phyloP scores from a whole-genome alignment of 2,329 filamentous ascomycete genomes.

The Aureobasidium pullulans region DNA sequence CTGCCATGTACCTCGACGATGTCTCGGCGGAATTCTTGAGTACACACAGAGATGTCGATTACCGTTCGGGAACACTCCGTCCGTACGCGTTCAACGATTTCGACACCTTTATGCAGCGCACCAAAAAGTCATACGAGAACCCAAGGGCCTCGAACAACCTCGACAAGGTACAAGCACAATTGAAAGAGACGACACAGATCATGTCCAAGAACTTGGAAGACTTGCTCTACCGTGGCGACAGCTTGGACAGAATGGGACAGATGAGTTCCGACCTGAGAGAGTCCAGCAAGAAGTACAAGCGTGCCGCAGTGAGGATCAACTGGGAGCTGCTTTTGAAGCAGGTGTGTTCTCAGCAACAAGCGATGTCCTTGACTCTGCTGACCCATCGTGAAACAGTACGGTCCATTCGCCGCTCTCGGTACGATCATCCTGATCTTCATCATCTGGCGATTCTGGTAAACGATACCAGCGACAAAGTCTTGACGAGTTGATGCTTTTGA shows the following conservation, averaged over 20 bases:
- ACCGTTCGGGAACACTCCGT: constrained; percentile 66
- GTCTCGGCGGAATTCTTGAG: constrained; percentile 83
- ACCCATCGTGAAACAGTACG: constrained; percentile 54
- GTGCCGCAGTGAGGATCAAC: constrained; percentile 90
- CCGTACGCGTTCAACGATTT: constrained; percentile 98
- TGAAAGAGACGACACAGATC: constrained; percentile 95
- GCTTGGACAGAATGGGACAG: constrained; percentile 93
- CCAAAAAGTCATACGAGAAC: constrained; percentile 90
- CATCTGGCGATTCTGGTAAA: constrained; percentile 84
- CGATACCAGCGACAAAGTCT: neutral
- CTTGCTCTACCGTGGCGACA: constrained; percentile 87
- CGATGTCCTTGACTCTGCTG: neutral
- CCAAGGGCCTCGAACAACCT: constrained; percentile 85
- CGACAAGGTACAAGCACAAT: constrained; percentile 91
- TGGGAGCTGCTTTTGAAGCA: constrained; percentile 96
- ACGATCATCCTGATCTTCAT: constrained; percentile 80
- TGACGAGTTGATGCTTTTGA: constrained; percentile 10
- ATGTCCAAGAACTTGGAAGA: constrained; percentile 99
- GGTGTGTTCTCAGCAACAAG: constrained; percentile 32
- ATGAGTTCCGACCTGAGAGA: constrained; percentile 80
- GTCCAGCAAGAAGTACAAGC: constrained; percentile 89
- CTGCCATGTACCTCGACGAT: constrained; percentile 96
- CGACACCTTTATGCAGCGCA: constrained; percentile 91
- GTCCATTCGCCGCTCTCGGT: constrained; percentile 74
- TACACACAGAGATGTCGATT: constrained; percentile 67